A percentile compares a stretch with the other conserved stretches of the same genome.
Conservation (phyloP, 1,284 basidiomycete genomes). For the Ustilago tritici region DNA sequence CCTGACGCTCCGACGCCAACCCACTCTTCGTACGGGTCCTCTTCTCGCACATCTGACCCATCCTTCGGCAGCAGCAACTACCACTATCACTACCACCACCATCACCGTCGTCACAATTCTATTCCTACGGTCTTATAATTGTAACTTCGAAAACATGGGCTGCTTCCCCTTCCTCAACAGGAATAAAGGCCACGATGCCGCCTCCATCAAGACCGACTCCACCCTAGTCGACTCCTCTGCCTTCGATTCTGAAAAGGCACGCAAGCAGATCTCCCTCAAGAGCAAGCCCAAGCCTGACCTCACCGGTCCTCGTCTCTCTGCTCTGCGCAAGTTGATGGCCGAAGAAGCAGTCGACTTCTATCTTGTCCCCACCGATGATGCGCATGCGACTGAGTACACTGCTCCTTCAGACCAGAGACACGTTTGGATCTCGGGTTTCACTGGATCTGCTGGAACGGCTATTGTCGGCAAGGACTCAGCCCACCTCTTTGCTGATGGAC, state of each 20-base stretch:
- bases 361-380: constrained; percentile 84
- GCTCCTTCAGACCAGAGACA: constrained; percentile 83
- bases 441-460: constrained; percentile 85
- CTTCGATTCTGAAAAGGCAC: constrained; percentile 21
- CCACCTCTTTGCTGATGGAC: constrained; percentile 82
- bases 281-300: constrained; percentile 26
- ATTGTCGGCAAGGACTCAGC: constrained; percentile 75
- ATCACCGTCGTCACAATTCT: not conserved
- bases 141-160: constrained; percentile 23
- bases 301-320: constrained; percentile 73
- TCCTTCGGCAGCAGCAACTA: not conserved
- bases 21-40: constrained; percentile 14
- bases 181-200: constrained; percentile 23
- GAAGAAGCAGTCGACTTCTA: constrained; percentile 57
- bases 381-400: constrained; percentile 89
- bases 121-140: too few relatives aligned
- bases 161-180: constrained; percentile 42
- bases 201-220: constrained; percentile 36
- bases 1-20: constrained; percentile 16
- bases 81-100: not conserved
- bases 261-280: constrained; percentile 7
- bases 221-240: constrained; percentile 34
- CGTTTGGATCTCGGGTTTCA: constrained; percentile 86
- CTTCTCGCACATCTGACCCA: not conserved
- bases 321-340: constrained; percentile 68